Evolutionary conservation across 805 yeast species (phyloP).

Genomic region (Blastobotrys attinorum): DNA sequence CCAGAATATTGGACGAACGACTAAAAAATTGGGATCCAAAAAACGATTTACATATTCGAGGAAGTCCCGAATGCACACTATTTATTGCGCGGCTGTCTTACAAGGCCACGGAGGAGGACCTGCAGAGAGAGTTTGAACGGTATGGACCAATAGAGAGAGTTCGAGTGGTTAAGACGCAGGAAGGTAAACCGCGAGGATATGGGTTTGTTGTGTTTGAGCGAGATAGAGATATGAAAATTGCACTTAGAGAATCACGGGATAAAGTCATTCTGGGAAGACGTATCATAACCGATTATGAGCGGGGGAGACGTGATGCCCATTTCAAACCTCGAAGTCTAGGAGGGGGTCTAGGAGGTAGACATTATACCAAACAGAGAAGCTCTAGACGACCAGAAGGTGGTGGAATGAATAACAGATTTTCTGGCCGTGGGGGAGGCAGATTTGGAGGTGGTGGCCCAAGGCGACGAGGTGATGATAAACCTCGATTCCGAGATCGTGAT

Average conservation of each 20-base stretch:
- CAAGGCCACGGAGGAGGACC: constrained; percentile 54
- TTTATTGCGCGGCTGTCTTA: constrained; percentile 71
- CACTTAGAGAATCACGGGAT: constrained; percentile 53
- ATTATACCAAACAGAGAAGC: constrained; percentile 35
- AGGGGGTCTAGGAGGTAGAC: constrained; percentile 89
- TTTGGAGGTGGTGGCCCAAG: constrained; percentile 5
- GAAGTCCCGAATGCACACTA: constrained; percentile 73
- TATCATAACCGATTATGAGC: constrained; percentile 36
- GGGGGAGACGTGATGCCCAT: constrained; percentile 30
- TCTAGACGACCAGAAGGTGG: constrained; percentile 6
- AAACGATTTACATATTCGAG: constrained; percentile 47
- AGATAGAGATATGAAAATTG: constrained; percentile 51
- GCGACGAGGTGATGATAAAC: constrained; percentile 7
- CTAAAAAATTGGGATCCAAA: constrained; percentile 41
- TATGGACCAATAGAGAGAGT: constrained; percentile 63
- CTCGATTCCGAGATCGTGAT: constrained; percentile 5
- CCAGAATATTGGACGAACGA: constrained; percentile 31
- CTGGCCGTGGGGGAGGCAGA: constrained; percentile 12
- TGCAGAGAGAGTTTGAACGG: constrained; percentile 50
- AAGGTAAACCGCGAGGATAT: constrained; percentile 65
- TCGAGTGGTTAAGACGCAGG: constrained; percentile 42
- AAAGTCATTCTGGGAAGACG: constrained; percentile 43
- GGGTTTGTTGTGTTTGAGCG: constrained; percentile 69
- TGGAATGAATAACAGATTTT: too few relatives aligned
- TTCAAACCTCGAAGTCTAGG: constrained; percentile 50